Conservation (phyloP, 2,329 filamentous ascomycete species). For the Stagonosporopsis cucurbitacearum region DNA sequence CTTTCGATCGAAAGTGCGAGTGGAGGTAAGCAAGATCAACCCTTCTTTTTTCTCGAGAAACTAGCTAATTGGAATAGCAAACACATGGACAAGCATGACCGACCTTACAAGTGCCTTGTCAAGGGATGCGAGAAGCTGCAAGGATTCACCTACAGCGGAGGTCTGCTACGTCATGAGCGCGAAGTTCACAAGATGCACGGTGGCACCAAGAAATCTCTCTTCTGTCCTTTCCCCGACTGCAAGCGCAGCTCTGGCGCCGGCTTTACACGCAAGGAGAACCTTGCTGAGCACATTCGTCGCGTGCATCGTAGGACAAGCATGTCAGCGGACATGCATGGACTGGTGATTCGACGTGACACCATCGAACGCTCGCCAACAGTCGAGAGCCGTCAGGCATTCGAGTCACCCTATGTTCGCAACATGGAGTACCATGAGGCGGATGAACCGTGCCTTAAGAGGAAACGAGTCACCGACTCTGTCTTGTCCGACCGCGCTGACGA, state of each 20-base stretch:
- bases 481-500: conserved; percentile 34
- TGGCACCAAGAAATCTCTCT: conserved; percentile 83
- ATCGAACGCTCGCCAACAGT: conserved; percentile 30
- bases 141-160: conserved; percentile 94
- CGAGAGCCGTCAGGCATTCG: conserved; percentile 29
- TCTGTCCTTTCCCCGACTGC: conserved; percentile 86
- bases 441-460: conserved; percentile 41
- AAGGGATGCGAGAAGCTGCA: conserved; percentile 89
- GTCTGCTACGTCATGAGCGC: conserved; percentile 85
- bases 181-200: conserved; percentile 93
- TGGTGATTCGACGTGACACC: conserved; percentile 39
- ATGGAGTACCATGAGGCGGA: conserved; percentile 36
- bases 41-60: not conserved
- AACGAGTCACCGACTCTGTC: conserved; percentile 39
- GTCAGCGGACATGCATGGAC: conserved; percentile 44
- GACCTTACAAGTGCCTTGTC: conserved; percentile 85
- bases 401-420: conserved; percentile 34
- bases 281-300: conserved; percentile 89
- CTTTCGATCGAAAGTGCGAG: conserved; percentile 85
- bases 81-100: conserved; percentile 98
- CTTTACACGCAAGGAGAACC: conserved; percentile 91
- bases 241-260: conserved; percentile 87
- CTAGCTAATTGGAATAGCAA: conserved; percentile 64
- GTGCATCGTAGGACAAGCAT: conserved; percentile 66
- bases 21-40: conserved; percentile 75